Conservation (phyloP, 805 yeast genomes). For the Sugiyamaella lignohabitans region DNA sequence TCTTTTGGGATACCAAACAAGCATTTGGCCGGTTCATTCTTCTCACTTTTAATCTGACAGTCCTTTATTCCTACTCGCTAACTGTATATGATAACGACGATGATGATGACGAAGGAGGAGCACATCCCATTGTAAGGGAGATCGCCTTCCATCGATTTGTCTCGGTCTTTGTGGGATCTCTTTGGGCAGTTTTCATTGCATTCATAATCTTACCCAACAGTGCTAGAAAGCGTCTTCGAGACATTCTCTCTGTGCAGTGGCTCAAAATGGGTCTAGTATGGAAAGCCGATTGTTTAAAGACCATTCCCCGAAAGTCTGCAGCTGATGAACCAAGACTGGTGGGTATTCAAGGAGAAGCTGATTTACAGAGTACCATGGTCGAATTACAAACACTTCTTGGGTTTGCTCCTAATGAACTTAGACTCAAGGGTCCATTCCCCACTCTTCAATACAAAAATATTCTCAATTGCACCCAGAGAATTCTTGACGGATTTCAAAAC, state of each 20-base stretch:
- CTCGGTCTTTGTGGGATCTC: conserved; percentile 64
- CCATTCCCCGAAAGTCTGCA: conserved; percentile 10
- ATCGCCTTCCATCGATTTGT: conserved; percentile 74
- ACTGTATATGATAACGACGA: conserved; percentile 45
- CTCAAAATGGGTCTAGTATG: conserved; percentile 72
- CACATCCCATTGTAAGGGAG: conserved; percentile 57
- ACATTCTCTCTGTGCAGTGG: conserved; percentile 66
- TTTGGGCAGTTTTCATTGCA: conserved; percentile 72
- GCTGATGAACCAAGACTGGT: conserved; percentile 12
- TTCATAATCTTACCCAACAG: conserved; percentile 63
- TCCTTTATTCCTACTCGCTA: conserved; percentile 66
- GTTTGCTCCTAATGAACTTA: conserved; percentile 69
- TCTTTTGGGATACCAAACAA: conserved; percentile 54
- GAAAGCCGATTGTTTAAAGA: conserved; percentile 63
- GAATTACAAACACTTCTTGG: conserved; percentile 55
- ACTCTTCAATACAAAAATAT: conserved; percentile 43
- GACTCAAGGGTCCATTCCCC: conserved; percentile 72
- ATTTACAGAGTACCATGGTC: conserved; percentile 49
- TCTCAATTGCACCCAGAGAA: conserved; percentile 51
- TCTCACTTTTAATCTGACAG: conserved; percentile 71
- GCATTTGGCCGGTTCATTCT: conserved; percentile 49
- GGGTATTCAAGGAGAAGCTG: conserved; percentile 30
- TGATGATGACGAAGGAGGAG: conserved; percentile 63
- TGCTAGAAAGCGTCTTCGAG: conserved; percentile 62
- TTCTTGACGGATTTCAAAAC: conserved; percentile 70